These are phyloP conservation scores for Colletotrichum tanaceti DNA, from an alignment of 2,329 filamentous ascomycete species.

Conservation along the genomic window DNA sequence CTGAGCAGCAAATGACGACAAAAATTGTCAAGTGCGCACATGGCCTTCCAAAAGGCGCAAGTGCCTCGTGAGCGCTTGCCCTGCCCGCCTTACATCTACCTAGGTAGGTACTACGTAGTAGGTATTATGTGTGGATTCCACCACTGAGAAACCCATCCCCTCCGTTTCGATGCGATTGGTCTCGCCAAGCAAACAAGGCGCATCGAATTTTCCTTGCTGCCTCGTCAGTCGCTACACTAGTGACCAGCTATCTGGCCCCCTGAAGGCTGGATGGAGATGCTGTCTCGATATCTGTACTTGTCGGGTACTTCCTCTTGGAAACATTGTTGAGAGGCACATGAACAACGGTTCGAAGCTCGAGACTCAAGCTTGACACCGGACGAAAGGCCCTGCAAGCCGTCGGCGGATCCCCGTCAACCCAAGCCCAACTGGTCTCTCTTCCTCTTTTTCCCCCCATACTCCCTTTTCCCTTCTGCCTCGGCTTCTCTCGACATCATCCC, in stretches of 20 bases:
- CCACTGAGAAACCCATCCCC: conserved; percentile 13
- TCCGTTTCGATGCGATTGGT: conserved; percentile 21
- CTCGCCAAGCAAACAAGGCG: conserved; percentile 22
- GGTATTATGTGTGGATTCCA: conserved; percentile 29
- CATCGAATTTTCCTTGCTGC: conserved; percentile 6
- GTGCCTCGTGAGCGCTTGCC: conserved; percentile 30
- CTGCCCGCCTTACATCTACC: conserved; percentile 29
- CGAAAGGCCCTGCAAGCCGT: conserved; percentile 29
- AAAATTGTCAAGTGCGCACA: background rate
- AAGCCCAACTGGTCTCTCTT: background rate
- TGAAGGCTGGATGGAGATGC: background rate
- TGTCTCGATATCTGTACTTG: conserved; percentile 3
- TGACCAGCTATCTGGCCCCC: conserved; percentile 1
- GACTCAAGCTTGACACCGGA: conserved; percentile 23
- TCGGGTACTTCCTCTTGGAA: conserved; percentile 1
- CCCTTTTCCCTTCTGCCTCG: conserved; percentile 21
- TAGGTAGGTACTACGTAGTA: conserved; percentile 13
- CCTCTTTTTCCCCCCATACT: background rate
- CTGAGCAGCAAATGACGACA: no score
- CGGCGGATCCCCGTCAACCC: conserved; percentile 14
- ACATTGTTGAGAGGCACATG: conserved; percentile 40
- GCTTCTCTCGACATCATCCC: conserved; percentile 35
- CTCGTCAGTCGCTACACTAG: background rate
- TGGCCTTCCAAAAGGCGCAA: conserved; percentile 36
- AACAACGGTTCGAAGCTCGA: conserved; percentile 17